phyloP scores from a whole-genome alignment of 306 rosid genomes.

The Dalbergia oliveri region DNA sequence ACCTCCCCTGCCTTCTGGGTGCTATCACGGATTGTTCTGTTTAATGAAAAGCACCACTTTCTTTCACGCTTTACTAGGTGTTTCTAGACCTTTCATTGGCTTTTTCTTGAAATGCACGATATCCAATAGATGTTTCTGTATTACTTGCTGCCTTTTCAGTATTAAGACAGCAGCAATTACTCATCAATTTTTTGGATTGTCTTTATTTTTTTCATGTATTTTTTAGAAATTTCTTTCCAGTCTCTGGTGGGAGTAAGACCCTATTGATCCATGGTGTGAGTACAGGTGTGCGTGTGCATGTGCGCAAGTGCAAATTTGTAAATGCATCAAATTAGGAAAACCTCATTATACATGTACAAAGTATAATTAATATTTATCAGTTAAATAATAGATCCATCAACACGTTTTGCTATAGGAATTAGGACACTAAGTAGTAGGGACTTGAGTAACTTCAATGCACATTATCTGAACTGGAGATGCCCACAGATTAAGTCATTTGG shows the following conservation, averaged over 20 bases:
- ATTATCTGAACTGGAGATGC: conserved; percentile 32
- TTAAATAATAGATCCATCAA: neutral
- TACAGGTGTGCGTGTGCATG: neutral
- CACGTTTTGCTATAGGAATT: neutral
- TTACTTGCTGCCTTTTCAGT: conserved; percentile 21
- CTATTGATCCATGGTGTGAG: conserved; percentile 8
- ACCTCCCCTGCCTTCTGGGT: conserved; percentile 13
- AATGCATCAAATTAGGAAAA: conserved; percentile 1
- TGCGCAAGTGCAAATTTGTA: neutral
- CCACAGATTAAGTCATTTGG: neutral
- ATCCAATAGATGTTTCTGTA: conserved; percentile 8
- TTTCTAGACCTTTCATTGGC: conserved; percentile 7
- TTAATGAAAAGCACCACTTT: conserved; percentile 4
- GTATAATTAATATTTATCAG: neutral
- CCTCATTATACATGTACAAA: neutral
- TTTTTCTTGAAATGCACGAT: conserved; percentile 25
- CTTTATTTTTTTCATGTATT: neutral
- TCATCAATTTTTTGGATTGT: conserved; percentile 4
- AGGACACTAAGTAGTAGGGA: conserved; percentile 14
- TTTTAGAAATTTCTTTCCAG: conserved; percentile 9
- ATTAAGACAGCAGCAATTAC: conserved; percentile 5
- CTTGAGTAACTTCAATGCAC: neutral
- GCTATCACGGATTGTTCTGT: neutral
- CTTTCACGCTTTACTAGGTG: conserved; percentile 1
- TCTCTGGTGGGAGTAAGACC: neutral